phyloP scores from a whole-genome alignment of 148 eudicot species.

The Chenopodium formosanum region DNA sequence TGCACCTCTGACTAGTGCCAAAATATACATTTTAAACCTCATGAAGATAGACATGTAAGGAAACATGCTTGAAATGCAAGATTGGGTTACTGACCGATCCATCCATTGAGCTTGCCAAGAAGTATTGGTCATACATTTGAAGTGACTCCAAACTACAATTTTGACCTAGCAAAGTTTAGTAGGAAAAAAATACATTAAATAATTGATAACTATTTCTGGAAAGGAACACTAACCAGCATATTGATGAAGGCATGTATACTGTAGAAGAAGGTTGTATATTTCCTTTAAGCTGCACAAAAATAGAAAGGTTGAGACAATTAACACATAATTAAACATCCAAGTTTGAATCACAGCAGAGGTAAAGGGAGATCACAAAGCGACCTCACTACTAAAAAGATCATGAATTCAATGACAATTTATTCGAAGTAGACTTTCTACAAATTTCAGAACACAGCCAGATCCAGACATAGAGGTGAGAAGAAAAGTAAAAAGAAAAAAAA shows the following conservation, averaged over 20 bases:
- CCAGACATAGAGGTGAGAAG: neutral
- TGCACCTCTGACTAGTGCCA: neutral
- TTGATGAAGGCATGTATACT: conserved; percentile 65
- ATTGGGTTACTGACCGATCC: conserved; percentile 61
- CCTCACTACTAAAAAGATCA: neutral
- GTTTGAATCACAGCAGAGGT: neutral
- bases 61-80: conserved; percentile 4
- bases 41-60: neutral
- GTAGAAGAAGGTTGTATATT: conserved; percentile 36
- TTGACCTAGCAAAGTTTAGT: conserved; percentile 7
- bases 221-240: conserved; percentile 62
- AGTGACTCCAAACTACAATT: conserved; percentile 67
- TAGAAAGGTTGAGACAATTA: neutral
- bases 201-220: conserved; percentile 5
- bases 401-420: neutral
- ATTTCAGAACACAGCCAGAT: neutral
- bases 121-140: conserved; percentile 67
- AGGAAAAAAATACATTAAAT: conserved; percentile 6
- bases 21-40: too few species aligned
- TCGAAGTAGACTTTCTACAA: neutral
- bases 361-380: neutral
- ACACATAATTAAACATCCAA: neutral
- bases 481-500: neutral
- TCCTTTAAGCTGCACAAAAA: conserved; percentile 56
- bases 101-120: conserved; percentile 85